A percentile compares a stretch with the other conserved stretches of the same genome.
Conservation (phyloP, 768 basidiomycete species). For the Leccinum uliginosum region DNA sequence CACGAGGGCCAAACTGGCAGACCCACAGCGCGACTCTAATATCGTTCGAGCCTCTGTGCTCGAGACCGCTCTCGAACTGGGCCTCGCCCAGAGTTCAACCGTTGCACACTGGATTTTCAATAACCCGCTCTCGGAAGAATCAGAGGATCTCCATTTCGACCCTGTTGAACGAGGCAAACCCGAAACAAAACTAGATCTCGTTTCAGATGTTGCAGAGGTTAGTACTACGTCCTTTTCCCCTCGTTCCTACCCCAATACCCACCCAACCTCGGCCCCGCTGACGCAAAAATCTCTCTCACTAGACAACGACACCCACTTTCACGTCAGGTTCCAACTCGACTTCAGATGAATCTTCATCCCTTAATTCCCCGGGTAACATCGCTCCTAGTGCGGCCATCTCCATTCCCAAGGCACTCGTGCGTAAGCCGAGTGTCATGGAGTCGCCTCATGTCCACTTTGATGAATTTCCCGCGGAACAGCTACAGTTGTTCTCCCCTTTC, state of each 20-base stretch:
- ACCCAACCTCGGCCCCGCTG: neutral
- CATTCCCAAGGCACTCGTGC: conserved; percentile 20
- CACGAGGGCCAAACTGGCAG: conserved; percentile 16
- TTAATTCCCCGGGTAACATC: conserved; percentile 23
- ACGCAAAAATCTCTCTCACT: conserved; percentile 8
- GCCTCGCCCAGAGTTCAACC: conserved; percentile 52
- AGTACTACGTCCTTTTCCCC: conserved; percentile 8
- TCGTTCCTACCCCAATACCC: neutral
- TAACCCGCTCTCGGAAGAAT: conserved; percentile 53
- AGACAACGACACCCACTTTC: conserved; percentile 31
- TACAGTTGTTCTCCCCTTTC: conserved; percentile 25
- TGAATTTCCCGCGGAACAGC: conserved; percentile 29
- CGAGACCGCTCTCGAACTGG: conserved; percentile 67
- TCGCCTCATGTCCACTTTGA: conserved; percentile 29
- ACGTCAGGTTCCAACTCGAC: conserved; percentile 39
- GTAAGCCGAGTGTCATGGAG: conserved; percentile 28
- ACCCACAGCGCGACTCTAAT: conserved; percentile 45
- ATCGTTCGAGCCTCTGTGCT: conserved; percentile 68
- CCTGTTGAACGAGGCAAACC: neutral
- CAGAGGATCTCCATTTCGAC: conserved; percentile 37
- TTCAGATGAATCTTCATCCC: conserved; percentile 40
- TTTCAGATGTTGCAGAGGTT: conserved; percentile 28
- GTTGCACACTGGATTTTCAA: conserved; percentile 74
- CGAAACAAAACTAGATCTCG: conserved; percentile 8
- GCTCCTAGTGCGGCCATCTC: conserved; percentile 13